Evolutionary conservation across 768 basidiomycete genomes (phyloP).

Genomic region (Boletus pseudopeckii): DNA sequence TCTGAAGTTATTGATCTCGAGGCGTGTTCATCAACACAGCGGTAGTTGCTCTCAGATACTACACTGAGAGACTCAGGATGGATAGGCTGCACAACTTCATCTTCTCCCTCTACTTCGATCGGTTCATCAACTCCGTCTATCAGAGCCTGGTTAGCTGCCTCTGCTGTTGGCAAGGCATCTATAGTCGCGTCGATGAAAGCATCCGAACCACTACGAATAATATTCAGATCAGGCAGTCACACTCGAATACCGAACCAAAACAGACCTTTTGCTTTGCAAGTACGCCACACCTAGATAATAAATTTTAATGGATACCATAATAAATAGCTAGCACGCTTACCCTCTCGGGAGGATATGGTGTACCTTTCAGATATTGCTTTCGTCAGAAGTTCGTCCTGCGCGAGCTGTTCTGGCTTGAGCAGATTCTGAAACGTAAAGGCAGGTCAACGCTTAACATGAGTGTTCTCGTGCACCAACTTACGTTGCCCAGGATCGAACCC

Average conservation of each 20-base stretch:
- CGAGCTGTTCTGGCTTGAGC: slow-evolving; percentile 11
- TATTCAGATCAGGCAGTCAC: not conserved
- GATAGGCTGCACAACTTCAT: not conserved
- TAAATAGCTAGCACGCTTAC: slow-evolving; percentile 4
- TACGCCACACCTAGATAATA: slow-evolving; percentile 16
- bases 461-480: not conserved
- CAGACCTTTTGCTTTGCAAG: slow-evolving; percentile 15
- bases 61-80: slow-evolving; percentile 17
- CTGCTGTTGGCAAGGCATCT: not conserved
- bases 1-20: not conserved
- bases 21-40: slow-evolving; percentile 11
- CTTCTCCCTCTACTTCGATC: not conserved
- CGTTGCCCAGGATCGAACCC: slow-evolving; percentile 18
- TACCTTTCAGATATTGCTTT: slow-evolving; percentile 13
- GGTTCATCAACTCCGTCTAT: not conserved
- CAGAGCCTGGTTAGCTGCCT: not conserved
- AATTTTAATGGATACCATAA: not conserved
- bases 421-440: not conserved
- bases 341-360: slow-evolving; percentile 1
- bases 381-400: slow-evolving; percentile 6
- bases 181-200: not conserved
- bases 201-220: slow-evolving; percentile 1
- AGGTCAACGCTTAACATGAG: not conserved
- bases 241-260: not conserved
- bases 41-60: slow-evolving; percentile 23